These are phyloP conservation scores for Suillus brevipes DNA, from an alignment of 768 basidiomycete species.

Conservation along the genomic window DNA sequence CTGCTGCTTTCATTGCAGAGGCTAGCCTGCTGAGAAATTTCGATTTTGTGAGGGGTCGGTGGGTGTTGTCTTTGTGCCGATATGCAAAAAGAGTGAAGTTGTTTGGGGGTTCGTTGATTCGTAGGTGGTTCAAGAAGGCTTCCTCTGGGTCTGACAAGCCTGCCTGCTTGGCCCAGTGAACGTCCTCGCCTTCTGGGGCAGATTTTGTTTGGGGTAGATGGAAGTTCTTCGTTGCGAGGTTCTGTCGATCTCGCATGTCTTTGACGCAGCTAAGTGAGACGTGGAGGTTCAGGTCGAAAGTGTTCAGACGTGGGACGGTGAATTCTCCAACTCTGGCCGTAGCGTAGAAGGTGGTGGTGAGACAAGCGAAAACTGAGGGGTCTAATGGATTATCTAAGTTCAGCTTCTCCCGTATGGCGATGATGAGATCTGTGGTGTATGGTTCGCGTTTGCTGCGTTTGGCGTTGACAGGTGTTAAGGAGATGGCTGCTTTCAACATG, in stretches of 20 bases:
- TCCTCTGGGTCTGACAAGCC: conserved; percentile 26
- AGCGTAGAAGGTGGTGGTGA: conserved; percentile 39
- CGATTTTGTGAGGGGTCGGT: conserved; percentile 16
- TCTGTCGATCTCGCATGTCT: conserved; percentile 15
- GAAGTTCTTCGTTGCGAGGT: conserved; percentile 24
- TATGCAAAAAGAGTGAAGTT: conserved; percentile 34
- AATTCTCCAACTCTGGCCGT: conserved; percentile 39
- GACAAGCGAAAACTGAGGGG: conserved; percentile 22
- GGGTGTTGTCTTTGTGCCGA: neutral
- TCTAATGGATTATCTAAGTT: conserved; percentile 28
- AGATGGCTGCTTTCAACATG: conserved; percentile 12
- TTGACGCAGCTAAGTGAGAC: conserved; percentile 30
- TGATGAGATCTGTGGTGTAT: conserved; percentile 14
- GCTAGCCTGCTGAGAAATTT: conserved; percentile 23
- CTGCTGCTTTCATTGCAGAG: conserved; percentile 10
- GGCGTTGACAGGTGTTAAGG: conserved; percentile 12
- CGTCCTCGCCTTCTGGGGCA: conserved; percentile 28
- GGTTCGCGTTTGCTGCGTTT: conserved; percentile 13
- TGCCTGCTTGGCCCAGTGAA: conserved; percentile 34
- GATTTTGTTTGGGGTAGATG: conserved; percentile 34
- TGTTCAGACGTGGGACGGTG: conserved; percentile 31
- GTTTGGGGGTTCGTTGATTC: conserved; percentile 27
- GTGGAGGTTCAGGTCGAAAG: conserved; percentile 33
- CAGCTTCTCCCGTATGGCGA: neutral
- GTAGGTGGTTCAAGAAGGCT: conserved; percentile 27